Conservation (phyloP, 208 protist genomes). For the Leishmania lainsoni region DNA sequence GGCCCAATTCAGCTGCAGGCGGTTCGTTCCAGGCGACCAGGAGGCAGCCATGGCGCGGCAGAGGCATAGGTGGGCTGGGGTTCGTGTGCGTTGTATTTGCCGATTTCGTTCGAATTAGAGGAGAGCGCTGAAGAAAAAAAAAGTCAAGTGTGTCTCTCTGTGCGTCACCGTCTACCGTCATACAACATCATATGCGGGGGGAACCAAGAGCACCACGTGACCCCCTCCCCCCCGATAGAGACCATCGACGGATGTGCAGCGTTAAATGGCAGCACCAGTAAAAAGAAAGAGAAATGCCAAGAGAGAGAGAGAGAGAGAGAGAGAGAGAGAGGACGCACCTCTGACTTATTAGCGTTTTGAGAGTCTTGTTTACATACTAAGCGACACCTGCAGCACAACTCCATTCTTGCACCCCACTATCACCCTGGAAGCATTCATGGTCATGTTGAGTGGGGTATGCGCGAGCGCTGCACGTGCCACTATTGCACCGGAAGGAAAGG, state of each 20-base stretch:
- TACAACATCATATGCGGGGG: background rate
- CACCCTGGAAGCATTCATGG: conserved; percentile 9
- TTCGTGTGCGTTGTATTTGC: background rate
- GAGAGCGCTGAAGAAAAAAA: background rate
- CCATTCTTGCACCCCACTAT: conserved; percentile 30
- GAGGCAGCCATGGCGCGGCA: too few relatives aligned
- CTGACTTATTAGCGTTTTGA: background rate
- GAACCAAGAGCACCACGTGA: background rate
- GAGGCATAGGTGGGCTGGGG: background rate
- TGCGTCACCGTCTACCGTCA: background rate
- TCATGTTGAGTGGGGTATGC: conserved; percentile 40
- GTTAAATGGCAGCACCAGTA: background rate
- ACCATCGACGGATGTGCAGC: background rate
- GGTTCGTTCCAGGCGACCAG: background rate
- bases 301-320: background rate
- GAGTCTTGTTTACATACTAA: conserved; percentile 6
- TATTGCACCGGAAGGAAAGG: conserved; percentile 35
- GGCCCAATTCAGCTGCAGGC: background rate
- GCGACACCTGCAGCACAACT: background rate
- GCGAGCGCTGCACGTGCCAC: conserved; percentile 39
- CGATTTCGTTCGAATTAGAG: background rate
- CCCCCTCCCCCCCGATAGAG: background rate
- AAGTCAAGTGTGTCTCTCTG: background rate
- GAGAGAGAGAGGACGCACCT: background rate
- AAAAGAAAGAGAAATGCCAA: background rate